Conservation (phyloP, 169 alveolate species). For the Eimeria falciformis region DNA sequence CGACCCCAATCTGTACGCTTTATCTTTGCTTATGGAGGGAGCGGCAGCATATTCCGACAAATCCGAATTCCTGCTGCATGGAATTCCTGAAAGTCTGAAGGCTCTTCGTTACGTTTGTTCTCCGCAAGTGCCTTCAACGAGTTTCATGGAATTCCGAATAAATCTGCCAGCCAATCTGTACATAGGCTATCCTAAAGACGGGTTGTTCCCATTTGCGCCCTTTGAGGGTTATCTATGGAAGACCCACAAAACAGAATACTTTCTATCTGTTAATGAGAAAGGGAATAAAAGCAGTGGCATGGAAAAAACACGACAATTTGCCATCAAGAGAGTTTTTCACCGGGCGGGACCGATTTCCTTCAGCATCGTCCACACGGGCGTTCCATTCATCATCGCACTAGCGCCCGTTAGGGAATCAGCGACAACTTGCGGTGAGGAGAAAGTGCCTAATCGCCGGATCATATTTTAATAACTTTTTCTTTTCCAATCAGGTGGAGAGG, state of each 20-base stretch:
- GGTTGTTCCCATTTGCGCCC: constrained; percentile 60
- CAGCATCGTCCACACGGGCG: constrained; percentile 12
- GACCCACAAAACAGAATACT: constrained; percentile 55
- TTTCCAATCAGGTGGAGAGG: constrained; percentile 69
- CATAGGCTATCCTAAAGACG: constrained; percentile 28
- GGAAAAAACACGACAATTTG: background rate
- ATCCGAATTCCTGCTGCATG: background rate
- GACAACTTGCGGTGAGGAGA: constrained; percentile 37
- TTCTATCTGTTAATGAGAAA: background rate
- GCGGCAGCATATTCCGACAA: constrained; percentile 61
- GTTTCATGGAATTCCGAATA: background rate
- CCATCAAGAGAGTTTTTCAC: background rate
- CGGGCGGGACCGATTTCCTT: constrained; percentile 37
- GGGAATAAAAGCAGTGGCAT: background rate
- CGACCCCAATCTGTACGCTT: constrained; percentile 51
- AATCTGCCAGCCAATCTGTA: constrained; percentile 58
- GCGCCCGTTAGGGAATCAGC: constrained; percentile 3
- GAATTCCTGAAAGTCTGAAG: constrained; percentile 31
- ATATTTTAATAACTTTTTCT: background rate
- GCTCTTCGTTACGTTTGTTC: constrained; percentile 53
- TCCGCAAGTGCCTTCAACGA: background rate
- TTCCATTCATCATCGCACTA: constrained; percentile 13
- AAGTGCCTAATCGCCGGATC: background rate
- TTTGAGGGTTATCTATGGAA: constrained; percentile 23
- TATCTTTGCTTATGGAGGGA: constrained; percentile 44